These are phyloP conservation scores for Circinella minor DNA, from an alignment of 371 early-diverging fungal genomes.

Conservation along the genomic window DNA sequence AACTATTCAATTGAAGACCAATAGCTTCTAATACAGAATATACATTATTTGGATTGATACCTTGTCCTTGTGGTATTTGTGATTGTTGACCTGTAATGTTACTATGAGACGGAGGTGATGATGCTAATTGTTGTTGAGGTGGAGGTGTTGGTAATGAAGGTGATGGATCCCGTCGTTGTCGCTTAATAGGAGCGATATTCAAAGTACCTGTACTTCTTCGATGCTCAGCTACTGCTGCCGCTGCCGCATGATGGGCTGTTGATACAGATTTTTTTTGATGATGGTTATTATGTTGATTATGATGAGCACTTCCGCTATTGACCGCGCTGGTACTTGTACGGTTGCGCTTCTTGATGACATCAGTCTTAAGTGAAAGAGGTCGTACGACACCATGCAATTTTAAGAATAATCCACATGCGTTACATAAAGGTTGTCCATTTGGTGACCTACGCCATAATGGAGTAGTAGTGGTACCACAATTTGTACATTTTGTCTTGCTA, in stretches of 20 bases:
- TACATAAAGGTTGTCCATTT: constrained; percentile 35
- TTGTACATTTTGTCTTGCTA: constrained; percentile 31
- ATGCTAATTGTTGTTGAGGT: constrained; percentile 8
- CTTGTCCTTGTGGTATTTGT: background rate
- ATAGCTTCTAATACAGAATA: constrained; percentile 25
- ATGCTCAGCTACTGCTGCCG: background rate
- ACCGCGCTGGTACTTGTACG: constrained; percentile 19
- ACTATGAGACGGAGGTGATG: background rate
- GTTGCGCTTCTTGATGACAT: constrained; percentile 41
- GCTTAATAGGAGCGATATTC: constrained; percentile 10
- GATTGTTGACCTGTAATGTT: background rate
- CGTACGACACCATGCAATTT: constrained; percentile 38
- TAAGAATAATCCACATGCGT: constrained; percentile 37
- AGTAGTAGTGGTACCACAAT: constrained; percentile 32
- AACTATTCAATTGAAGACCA: constrained; percentile 25
- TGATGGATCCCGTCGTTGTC: constrained; percentile 5
- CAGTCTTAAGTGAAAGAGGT: constrained; percentile 33
- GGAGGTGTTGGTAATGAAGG: constrained; percentile 9
- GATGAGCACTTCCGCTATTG: constrained; percentile 9
- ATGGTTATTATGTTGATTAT: constrained; percentile 14
- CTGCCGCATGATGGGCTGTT: background rate
- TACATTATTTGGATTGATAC: constrained; percentile 13
- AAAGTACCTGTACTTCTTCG: constrained; percentile 7
- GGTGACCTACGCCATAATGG: constrained; percentile 35
- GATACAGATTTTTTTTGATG: background rate